Evolutionary conservation across 768 basidiomycete species (phyloP).

Genomic region (Hortiboletus flavorubellus): DNA sequence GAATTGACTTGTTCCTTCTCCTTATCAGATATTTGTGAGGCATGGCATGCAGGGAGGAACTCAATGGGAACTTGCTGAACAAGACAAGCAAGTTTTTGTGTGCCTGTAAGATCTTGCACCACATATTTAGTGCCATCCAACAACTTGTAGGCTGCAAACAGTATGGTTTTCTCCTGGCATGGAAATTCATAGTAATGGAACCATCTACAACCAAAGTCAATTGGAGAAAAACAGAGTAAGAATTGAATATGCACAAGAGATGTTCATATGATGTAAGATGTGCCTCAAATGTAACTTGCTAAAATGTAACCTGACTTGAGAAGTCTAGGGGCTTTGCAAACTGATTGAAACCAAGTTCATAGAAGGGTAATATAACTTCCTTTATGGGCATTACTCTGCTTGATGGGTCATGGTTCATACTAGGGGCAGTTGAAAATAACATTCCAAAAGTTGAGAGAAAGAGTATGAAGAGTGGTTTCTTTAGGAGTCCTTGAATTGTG

Average conservation of each 20-base stretch:
- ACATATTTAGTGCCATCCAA: too few relatives aligned
- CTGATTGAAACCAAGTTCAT: background rate
- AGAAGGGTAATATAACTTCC: background rate
- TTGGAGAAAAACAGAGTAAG: too few relatives aligned
- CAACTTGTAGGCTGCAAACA: too few relatives aligned
- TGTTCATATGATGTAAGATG: background rate
- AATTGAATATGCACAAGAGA: background rate
- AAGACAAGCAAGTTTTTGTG: background rate
- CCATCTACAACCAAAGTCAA: background rate
- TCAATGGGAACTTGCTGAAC: background rate
- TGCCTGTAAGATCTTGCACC: too few relatives aligned
- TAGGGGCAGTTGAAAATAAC: background rate
- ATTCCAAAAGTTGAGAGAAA: background rate
- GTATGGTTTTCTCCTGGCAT: rapidly evolving
- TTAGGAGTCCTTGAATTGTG: background rate
- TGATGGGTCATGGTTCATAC: background rate
- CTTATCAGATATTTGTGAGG: background rate
- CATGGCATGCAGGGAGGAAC: background rate
- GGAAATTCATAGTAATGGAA: background rate
- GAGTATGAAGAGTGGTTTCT: background rate
- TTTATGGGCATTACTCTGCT: background rate
- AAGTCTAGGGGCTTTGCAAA: background rate
- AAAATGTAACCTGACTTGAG: background rate
- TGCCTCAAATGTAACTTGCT: background rate
- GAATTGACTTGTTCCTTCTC: background rate